Evolutionary conservation across 1,284 basidiomycete genomes (phyloP).

Genomic region (Cutaneotrichosporon mucoides): DNA sequence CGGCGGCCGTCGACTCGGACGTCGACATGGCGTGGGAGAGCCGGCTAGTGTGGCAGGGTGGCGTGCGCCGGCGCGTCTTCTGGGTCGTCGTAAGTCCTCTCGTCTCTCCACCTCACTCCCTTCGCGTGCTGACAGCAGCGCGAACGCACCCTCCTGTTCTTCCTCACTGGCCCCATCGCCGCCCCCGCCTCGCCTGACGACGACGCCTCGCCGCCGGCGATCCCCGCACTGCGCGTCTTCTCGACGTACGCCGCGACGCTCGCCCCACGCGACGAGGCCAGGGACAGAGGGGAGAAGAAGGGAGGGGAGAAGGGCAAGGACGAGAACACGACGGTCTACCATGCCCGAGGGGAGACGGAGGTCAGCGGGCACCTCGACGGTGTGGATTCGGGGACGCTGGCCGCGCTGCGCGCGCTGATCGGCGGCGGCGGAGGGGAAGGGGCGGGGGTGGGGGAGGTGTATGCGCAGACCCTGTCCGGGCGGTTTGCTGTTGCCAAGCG

Average conservation of each 20-base stretch:
- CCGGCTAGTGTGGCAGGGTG: slow-evolving; percentile 21
- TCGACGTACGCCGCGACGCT: not conserved
- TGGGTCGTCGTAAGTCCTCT: slow-evolving; percentile 35
- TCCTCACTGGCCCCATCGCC: slow-evolving; percentile 7
- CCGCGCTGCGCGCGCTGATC: slow-evolving; percentile 6
- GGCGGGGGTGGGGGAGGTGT: slow-evolving; percentile 17
- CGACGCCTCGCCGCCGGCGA: not conserved
- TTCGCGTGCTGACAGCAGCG: slow-evolving; percentile 19
- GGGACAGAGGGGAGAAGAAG: too few relatives aligned
- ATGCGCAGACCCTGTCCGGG: slow-evolving; percentile 23
- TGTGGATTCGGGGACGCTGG: slow-evolving; percentile 12
- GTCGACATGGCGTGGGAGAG: slow-evolving; percentile 11
- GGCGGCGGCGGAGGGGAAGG: not conserved
- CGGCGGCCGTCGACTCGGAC: slow-evolving; percentile 22
- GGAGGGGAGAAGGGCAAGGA: not conserved
- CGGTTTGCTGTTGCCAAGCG: slow-evolving; percentile 29
- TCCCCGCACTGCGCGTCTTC: slow-evolving; percentile 2
- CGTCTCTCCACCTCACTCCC: too few relatives aligned
- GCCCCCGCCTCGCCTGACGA: not conserved
- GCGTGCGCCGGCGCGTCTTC: slow-evolving; percentile 11
- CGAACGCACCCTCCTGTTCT: slow-evolving; percentile 26
- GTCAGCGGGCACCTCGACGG: slow-evolving; percentile 19
- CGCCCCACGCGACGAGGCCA: not conserved
- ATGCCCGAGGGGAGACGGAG: slow-evolving; percentile 2
- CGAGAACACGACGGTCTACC: slow-evolving; percentile 14